phyloP scores from a whole-genome alignment of 768 basidiomycete species.

The Mycena galericulata region DNA sequence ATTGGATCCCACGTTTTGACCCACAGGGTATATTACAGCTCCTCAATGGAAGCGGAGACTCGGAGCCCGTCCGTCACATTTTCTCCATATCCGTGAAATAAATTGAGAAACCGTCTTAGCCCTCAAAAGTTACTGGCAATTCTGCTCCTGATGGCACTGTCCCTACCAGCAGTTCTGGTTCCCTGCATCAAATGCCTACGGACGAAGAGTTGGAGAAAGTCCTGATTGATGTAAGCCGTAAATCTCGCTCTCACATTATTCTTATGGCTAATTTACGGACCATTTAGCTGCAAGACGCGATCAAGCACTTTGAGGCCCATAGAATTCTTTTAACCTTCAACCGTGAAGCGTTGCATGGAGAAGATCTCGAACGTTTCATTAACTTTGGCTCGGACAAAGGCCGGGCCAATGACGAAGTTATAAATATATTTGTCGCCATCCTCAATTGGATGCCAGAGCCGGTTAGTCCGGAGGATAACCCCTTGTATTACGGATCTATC shows the following conservation, averaged over 20 bases:
- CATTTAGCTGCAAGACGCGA: background rate
- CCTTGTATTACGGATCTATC: background rate
- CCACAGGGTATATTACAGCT: background rate
- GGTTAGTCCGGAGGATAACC: too few species aligned
- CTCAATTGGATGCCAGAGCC: background rate
- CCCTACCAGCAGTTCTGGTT: too few species aligned
- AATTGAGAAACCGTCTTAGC: background rate
- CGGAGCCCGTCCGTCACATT: background rate
- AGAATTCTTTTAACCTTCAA: background rate
- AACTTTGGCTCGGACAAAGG: background rate
- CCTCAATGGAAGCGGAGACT: background rate
- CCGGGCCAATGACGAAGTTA: slow-evolving; percentile 4
- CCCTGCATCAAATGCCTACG: background rate
- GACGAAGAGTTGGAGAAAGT: background rate
- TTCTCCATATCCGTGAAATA: background rate
- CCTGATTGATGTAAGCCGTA: background rate
- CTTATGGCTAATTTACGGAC: background rate
- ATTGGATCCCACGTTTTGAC: background rate
- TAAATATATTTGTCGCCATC: slow-evolving; percentile 4
- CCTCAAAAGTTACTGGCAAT: background rate
- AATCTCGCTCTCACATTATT: background rate
- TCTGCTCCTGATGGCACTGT: too few species aligned
- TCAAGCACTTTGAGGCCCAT: background rate
- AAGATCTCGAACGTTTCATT: background rate
- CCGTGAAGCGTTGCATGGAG: background rate